A percentile compares a stretch with the other conserved stretches of the same genome.
Conservation (phyloP, 495 filamentous ascomycete species). For the Neurospora sp. region DNA sequence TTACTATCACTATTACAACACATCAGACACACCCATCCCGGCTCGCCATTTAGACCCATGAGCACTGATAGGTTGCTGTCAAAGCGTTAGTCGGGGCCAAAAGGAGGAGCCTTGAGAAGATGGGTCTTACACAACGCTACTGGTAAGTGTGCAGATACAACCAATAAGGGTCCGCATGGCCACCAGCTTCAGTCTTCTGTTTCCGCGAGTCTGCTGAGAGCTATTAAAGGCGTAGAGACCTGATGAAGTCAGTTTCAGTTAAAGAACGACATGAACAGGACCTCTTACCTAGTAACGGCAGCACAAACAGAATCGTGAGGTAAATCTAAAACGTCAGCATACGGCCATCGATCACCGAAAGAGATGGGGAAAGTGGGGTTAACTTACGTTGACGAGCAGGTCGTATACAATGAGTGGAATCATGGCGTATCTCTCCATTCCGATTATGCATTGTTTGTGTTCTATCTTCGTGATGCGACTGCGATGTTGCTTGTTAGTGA, state of each 20-base stretch:
- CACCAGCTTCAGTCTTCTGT: constrained; percentile 25
- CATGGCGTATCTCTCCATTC: constrained; percentile 39
- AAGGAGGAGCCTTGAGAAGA: background rate
- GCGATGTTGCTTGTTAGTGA: background rate
- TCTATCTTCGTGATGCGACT: constrained; percentile 39
- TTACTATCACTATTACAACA: constrained; percentile 46
- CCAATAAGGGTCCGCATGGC: constrained; percentile 41
- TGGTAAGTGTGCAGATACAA: constrained; percentile 34
- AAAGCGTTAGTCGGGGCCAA: background rate
- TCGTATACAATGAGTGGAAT: constrained; percentile 42
- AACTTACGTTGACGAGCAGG: constrained; percentile 35
- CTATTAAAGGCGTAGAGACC: constrained; percentile 33
- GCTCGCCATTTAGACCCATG: constrained; percentile 41
- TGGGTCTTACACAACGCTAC: constrained; percentile 32
- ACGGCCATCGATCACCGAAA: background rate
- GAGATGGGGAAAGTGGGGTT: background rate
- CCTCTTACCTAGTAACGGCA: constrained; percentile 34
- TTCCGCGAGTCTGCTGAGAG: constrained; percentile 21
- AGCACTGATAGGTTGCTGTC: constrained; percentile 41
- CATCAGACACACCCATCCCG: constrained; percentile 47
- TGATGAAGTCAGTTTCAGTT: background rate
- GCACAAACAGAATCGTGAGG: constrained; percentile 40
- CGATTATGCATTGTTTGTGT: constrained; percentile 40
- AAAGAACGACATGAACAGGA: background rate
- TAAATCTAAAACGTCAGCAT: constrained; percentile 31